Evolutionary conservation across 441 rosid species (phyloP).

Genomic region (Populus tomentosa): DNA sequence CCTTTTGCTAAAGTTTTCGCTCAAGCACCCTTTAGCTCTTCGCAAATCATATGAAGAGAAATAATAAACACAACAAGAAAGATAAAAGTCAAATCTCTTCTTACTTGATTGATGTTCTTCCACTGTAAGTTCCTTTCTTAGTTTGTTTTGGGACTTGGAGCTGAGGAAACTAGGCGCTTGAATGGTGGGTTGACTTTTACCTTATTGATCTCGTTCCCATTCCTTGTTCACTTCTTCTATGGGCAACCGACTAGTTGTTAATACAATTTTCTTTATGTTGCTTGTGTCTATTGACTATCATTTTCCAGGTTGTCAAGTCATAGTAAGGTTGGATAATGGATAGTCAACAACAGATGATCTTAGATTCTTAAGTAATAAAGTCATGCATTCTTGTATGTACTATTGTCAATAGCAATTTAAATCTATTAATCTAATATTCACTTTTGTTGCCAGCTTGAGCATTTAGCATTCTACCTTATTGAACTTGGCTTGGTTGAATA

Average conservation of each 20-base stretch:
- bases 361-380: neutral
- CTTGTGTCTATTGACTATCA: conserved; percentile 12
- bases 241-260: neutral
- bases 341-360: neutral
- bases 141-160: neutral
- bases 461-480: conserved; percentile 71
- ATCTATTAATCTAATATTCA: conserved; percentile 1
- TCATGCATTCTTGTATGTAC: neutral
- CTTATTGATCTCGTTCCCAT: neutral
- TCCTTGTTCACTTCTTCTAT: neutral
- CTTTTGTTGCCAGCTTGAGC: conserved; percentile 59
- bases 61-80: neutral
- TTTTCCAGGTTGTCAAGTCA: conserved; percentile 16
- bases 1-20: neutral
- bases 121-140: neutral
- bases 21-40: neutral
- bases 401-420: neutral
- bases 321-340: neutral
- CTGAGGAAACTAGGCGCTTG: neutral
- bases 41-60: neutral
- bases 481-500: conserved; percentile 83
- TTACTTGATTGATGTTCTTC: neutral
- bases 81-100: neutral
- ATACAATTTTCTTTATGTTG: neutral
- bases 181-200: neutral